Evolutionary conservation across 768 basidiomycete species (phyloP), one percentile per base, ranked within the genome.

Genomic region (Rhodocollybia butyracea): DNA sequence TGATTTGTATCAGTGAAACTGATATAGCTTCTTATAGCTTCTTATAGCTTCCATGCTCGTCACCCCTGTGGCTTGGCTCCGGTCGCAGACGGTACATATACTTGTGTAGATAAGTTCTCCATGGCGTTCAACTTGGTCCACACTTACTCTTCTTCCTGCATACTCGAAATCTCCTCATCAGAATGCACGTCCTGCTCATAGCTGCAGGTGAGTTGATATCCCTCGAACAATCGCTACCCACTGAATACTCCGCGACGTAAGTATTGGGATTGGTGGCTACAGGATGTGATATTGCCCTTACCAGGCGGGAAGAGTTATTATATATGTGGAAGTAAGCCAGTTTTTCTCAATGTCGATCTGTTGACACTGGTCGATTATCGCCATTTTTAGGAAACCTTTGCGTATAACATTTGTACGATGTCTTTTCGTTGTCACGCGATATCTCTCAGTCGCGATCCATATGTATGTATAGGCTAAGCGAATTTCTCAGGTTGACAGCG

Each of bases 321-420:
- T 50, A 38, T 22, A 17, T 38, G 3, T 50, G 48, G 48, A 45
- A 2, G 7, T 13, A 8, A 5, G 27, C 24, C 19, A 36, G 22
- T 36, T 17, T 50, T 19, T n/a, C n/a, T n/a, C n/a, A n/a, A n/a
- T n/a, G n/a, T n/a, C 19, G 34, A 22, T 17, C 15, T 13, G 17
- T 24, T 1, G 8, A 15, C 21, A 36, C 12, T 5, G 22, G 21
- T n/a, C 24, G 5, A 12, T 17, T n/a, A n/a, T n/a, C n/a, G n/a
- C n/a, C n/a, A n/a, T n/a, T n/a, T n/a, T n/a, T n/a, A 50, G 48
- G 32, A 50, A 38, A 50, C 48, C 48, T 39, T 38, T 39, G 3
- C 48, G 21, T 19, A 5, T 50, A 17, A 50, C 48, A 21, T 31
- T 50, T 17, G 48, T 50, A 17, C 31, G 32, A 34, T n/a, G 32